Evolutionary conservation across 129 eudicot species (phyloP).

Genomic region (Centrapalus pauciflorus): DNA sequence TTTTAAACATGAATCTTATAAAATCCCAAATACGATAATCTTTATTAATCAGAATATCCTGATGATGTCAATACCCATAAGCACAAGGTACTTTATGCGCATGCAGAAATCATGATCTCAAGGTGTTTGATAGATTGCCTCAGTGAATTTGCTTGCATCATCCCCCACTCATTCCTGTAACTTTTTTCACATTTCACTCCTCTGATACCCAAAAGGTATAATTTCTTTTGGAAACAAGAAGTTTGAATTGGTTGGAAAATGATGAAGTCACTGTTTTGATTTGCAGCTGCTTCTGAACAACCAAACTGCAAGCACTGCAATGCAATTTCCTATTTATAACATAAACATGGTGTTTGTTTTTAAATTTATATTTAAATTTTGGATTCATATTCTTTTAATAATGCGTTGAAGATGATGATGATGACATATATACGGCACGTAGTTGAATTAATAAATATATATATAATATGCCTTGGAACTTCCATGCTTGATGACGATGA

Average conservation of each 20-base stretch:
- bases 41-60: slow-evolving; percentile 5
- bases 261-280: slow-evolving; percentile 26
- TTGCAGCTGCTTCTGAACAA: slow-evolving; percentile 4
- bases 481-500: slow-evolving; percentile 22
- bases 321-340: background rate
- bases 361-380: slow-evolving; percentile 7
- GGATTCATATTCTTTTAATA: slow-evolving; percentile 10
- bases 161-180: slow-evolving; percentile 19
- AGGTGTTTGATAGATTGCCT: slow-evolving; percentile 29
- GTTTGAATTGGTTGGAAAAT: slow-evolving; percentile 26
- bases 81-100: slow-evolving; percentile 26
- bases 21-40: slow-evolving; percentile 9
- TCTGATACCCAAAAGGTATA: slow-evolving; percentile 14
- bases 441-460: background rate
- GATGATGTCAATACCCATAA: slow-evolving; percentile 25
- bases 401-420: slow-evolving; percentile 14
- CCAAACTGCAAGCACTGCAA: background rate
- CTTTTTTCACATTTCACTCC: slow-evolving; percentile 19
- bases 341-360: background rate
- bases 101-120: slow-evolving; percentile 24
- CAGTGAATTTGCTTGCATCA: slow-evolving; percentile 29
- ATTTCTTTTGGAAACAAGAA: slow-evolving; percentile 21
- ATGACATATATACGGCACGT: slow-evolving; percentile 14
- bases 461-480: slow-evolving; percentile 25
- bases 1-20: background rate